Conservation (phyloP, 495 filamentous ascomycete genomes). For the Aspergillus affinis region DNA sequence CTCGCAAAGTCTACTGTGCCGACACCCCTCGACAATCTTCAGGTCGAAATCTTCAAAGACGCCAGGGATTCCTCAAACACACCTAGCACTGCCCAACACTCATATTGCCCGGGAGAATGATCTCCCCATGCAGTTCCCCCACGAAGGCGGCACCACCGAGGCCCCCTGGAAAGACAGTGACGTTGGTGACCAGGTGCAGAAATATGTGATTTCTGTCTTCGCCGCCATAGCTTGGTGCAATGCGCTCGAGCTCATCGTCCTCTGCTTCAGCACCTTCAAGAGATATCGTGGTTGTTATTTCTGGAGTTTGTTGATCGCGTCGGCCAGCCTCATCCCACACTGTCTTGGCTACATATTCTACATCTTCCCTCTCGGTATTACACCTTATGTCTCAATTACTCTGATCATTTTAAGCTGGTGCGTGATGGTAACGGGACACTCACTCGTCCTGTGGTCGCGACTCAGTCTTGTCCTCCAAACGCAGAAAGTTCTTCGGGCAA, state of each 20-base stretch:
- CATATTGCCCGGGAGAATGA: neutral
- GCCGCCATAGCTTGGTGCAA: conserved; percentile 49
- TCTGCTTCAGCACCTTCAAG: conserved; percentile 49
- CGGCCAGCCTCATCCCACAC: conserved; percentile 38
- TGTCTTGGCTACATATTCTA: conserved; percentile 45
- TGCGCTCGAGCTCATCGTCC: conserved; percentile 44
- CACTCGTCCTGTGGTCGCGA: conserved; percentile 50
- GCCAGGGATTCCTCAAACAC: neutral
- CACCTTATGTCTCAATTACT: conserved; percentile 33
- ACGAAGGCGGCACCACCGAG: neutral
- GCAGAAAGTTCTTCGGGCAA: conserved; percentile 31
- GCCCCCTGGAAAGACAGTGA: neutral
- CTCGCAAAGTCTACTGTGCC: neutral
- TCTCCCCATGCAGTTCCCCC: neutral
- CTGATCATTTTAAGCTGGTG: conserved; percentile 47
- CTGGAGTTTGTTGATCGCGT: conserved; percentile 49
- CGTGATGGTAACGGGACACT: conserved; percentile 49
- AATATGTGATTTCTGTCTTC: conserved; percentile 32
- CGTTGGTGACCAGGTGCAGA: conserved; percentile 8
- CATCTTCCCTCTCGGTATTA: conserved; percentile 37
- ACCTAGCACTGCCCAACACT: neutral
- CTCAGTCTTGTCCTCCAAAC: conserved; percentile 46
- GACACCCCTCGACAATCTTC: neutral
- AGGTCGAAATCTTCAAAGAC: neutral
- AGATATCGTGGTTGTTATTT: conserved; percentile 49